phyloP scores from a whole-genome alignment of 176 grass and related monocot species.

The Eragrostis nindensis region DNA sequence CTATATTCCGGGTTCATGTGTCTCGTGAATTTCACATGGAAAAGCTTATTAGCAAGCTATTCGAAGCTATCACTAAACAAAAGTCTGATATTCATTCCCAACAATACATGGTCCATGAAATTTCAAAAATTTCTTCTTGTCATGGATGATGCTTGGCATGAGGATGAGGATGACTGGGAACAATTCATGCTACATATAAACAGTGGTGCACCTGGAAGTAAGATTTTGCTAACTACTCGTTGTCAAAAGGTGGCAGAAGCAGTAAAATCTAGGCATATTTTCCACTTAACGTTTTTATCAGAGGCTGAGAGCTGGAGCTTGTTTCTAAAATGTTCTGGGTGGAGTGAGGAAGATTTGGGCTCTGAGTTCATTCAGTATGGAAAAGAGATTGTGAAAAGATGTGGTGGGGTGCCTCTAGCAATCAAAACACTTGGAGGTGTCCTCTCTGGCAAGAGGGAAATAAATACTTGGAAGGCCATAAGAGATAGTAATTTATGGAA shows the following conservation, averaged over 20 bases:
- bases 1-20: conserved; percentile 34
- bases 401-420: conserved; percentile 37
- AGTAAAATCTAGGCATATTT: not conserved
- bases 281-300: not conserved
- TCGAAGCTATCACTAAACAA: not conserved
- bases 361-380: not conserved
- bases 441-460: not conserved
- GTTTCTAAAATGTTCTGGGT: conserved; percentile 11
- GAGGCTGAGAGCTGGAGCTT: conserved; percentile 6
- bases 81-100: not conserved
- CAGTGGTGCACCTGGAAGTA: conserved; percentile 20
- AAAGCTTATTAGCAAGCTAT: conserved; percentile 5
- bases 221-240: conserved; percentile 38
- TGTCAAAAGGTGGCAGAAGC: not conserved
- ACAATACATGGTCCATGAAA: not conserved
- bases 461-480: conserved; percentile 11
- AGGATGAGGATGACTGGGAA: conserved; percentile 1
- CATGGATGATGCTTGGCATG: conserved; percentile 46
- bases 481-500: conserved; percentile 39
- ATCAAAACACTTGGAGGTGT: conserved; percentile 31
- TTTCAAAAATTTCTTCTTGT: conserved; percentile 23
- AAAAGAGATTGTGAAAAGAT: conserved; percentile 36
- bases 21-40: conserved; percentile 14
- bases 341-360: not conserved
- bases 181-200: conserved; percentile 10